A percentile compares a stretch with the other conserved stretches of the same genome.
Conservation (phyloP, 83 land plant species). For the Picea abies region DNA sequence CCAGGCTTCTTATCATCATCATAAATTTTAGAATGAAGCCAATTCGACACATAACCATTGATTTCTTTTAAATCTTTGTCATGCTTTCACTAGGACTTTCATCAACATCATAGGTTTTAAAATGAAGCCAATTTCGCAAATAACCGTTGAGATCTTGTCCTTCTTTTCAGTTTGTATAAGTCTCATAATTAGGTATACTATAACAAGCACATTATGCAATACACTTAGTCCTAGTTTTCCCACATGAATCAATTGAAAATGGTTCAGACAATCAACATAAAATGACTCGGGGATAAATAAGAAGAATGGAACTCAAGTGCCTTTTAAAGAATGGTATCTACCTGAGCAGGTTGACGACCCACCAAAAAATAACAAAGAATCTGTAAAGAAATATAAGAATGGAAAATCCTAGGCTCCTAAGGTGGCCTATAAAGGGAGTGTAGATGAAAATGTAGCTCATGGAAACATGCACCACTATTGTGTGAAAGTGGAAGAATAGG, state of each 20-base stretch:
- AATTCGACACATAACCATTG: no score
- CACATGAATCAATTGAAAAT: not conserved
- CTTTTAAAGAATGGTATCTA: not conserved
- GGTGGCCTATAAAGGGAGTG: not conserved
- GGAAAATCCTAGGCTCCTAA: not conserved
- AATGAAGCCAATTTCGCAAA: not conserved
- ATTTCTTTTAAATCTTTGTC: no score
- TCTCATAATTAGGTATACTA: not conserved
- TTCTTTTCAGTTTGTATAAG: not conserved
- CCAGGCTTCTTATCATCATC: no score
- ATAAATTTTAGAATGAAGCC: no score
- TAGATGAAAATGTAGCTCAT: not conserved
- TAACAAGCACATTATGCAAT: not conserved
- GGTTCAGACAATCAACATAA: not conserved
- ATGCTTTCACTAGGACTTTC: no score
- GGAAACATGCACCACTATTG: no score
- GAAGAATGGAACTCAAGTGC: not conserved
- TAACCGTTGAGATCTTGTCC: not conserved
- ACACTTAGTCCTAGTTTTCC: not conserved
- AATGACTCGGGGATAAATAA: not conserved
- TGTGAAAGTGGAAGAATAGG: no score
- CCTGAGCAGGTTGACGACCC: not conserved
- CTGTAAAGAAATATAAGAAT: not conserved
- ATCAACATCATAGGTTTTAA: not conserved
- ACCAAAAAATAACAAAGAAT: not conserved